A percentile compares a stretch with the other conserved stretches of the same genome.
Conservation (phyloP, 2,329 filamentous ascomycete species). For the Neodidymelliopsis sp. region DNA sequence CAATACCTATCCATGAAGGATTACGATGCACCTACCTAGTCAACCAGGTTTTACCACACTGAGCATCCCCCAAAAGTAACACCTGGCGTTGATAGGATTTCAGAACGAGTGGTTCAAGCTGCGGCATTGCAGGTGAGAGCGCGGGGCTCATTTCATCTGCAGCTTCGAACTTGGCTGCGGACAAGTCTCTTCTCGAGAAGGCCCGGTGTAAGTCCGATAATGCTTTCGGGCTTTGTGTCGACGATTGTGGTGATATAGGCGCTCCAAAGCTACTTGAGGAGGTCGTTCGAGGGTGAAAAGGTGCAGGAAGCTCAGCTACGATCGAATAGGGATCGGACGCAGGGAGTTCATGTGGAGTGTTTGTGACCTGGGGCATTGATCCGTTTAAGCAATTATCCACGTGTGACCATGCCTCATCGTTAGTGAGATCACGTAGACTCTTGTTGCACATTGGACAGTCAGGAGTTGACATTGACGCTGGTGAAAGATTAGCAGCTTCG, state of each 20-base stretch:
- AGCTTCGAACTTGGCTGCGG: slow-evolving; percentile 1
- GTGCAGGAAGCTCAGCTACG: slow-evolving; percentile 4
- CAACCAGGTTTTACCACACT: slow-evolving; percentile 19
- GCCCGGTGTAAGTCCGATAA: slow-evolving; percentile 6
- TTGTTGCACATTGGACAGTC: slow-evolving; percentile 1
- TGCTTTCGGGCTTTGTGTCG: not conserved
- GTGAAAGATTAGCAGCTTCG: not conserved
- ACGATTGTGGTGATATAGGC: not conserved
- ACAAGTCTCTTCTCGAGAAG: slow-evolving; percentile 5
- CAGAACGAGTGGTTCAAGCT: not conserved
- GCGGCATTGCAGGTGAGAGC: not conserved
- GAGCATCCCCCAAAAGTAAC: slow-evolving; percentile 17
- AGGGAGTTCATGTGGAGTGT: not conserved
- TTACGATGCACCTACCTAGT: slow-evolving; percentile 9
- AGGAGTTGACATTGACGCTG: not conserved
- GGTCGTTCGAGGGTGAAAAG: not conserved
- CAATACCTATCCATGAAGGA: no score
- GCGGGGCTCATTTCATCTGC: not conserved
- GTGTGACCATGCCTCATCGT: not conserved
- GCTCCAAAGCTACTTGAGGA: not conserved
- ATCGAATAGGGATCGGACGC: slow-evolving; percentile 1
- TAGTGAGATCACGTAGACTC: not conserved
- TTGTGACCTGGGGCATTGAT: no score
- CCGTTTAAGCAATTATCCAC: slow-evolving; percentile 1
- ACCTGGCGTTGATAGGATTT: slow-evolving; percentile 10